phyloP scores from a whole-genome alignment of 1,284 basidiomycete species.

The Cryptococcus sp. region DNA sequence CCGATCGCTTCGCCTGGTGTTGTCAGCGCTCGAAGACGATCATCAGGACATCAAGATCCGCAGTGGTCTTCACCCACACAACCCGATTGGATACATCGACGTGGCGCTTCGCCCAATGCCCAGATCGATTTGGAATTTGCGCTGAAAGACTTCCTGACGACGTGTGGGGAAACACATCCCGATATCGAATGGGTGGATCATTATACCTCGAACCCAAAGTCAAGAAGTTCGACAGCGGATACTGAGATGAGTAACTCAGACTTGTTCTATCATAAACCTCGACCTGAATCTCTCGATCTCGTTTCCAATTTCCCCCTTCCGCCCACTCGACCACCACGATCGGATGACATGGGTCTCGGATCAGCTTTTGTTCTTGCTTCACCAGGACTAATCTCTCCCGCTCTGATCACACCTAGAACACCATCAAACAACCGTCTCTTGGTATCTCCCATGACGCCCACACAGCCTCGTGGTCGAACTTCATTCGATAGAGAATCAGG shows the following conservation, averaged over 20 bases:
- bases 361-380: constrained; percentile 2
- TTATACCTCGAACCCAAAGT: no score
- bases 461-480: not conserved
- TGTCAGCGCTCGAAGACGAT: constrained; percentile 2
- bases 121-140: constrained; percentile 17
- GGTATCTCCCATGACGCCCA: not conserved
- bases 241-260: constrained; percentile 1
- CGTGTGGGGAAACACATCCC: constrained; percentile 8
- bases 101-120: not conserved
- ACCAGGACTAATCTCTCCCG: not conserved
- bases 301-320: not conserved
- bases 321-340: not conserved
- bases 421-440: not conserved
- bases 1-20: constrained; percentile 16
- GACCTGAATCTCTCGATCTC: not conserved
- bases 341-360: constrained; percentile 5
- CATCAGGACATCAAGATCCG: no score
- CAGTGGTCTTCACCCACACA: no score
- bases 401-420: not conserved
- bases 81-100: no score
- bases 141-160: constrained; percentile 18
- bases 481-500: not conserved
- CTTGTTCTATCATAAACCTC: constrained; percentile 2
- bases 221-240: no score
- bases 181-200: not conserved